Evolutionary conservation across 208 protist species (phyloP), one percentile per base, ranked within the genome.

Genomic region (Trichomonas vaginalis): DNA sequence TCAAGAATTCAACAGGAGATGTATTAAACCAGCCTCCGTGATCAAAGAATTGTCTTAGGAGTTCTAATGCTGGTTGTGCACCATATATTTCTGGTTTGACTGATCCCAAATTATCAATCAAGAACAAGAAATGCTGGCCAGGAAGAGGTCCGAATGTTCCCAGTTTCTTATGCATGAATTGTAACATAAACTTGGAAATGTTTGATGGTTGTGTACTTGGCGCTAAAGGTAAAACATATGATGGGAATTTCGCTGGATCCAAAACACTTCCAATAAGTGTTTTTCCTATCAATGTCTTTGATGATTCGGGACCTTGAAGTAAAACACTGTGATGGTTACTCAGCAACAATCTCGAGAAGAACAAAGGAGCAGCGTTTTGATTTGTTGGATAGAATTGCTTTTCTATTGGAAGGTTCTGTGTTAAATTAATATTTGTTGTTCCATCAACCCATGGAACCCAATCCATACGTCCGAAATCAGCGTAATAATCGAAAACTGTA

Each of bases 41-140:
- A 95, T 98, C 98, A 96, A 99, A 98, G 87, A 99, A 96, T 97
- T 99, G 98, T 2, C 99, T 97, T 4, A 99, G 96, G 23, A 99
- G 97, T 97, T 99, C 98, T 88, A 99, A 98, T 23, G 98, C 98
- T 86, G 98, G 99, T 51, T 98, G 98, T 9, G 99, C 98, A 42
- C 98, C 99, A 96, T 99, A 99, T 82, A 97, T 96, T 97, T 99
- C 98, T 9, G 98, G 97, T 12, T 98, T 98, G 14, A 98, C 98
- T 98, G 99, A 99, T 97, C 99, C 99, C 32, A 99, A 96, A 96
- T 99, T 98, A 96, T 99, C 98, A 96, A 99, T 98, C 96, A 99
- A 99, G 35, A 99, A 96, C 27, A 99, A 97, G 14, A 92, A 51
- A 39, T 92, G 86, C 0, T 92, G 45, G 37, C 46, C 46, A 12